Evolutionary conservation across 495 filamentous ascomycete genomes (phyloP), one percentile per base, ranked within the genome.

Genomic region (Elasticomyces elasticus): DNA sequence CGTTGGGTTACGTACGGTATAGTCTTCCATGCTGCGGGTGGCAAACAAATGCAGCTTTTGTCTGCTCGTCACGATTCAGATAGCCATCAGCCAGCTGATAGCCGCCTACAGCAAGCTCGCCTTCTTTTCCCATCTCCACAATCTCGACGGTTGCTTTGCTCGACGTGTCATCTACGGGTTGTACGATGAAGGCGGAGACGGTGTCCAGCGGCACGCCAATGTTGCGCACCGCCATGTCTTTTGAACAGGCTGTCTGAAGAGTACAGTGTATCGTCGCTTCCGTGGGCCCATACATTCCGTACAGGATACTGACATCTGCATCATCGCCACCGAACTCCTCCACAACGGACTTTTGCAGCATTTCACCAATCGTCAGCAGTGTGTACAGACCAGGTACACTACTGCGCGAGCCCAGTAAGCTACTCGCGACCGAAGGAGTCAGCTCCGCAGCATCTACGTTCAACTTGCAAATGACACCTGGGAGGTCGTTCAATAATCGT

Each of bases 231-330:
- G 70, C 67, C n/a, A 74, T 74, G n/a, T 64, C 51, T 9, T 64
- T 60, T 17, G 52, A 51, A 60, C 83, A 77, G 26, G 67, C 51
- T 1, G 70, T 63, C 45, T 78, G 75, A 6, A 82, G 62, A 5
- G 80, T 84, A 62, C 82, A 85, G 55, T 94, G 88, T 42, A 94
- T 89, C 0, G 87, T 75, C 13, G 85, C 84, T 68, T 92, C 87
- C 0, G 87, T 92, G 11, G 88, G 88, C 0, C 87, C 87, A 61
- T 94, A 94, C 87, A 91, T 89, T 0, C 79, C 86, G 72, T 84
- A 83, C 0, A 94, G 75, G 26, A 90, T 77, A 10, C 76, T 71
- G 9, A 57, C 49, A 2, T 49, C 31, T 7, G 56, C 51, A 20
- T 57, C 49, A 7, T 66, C 66, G 30, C 69, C 63, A 1, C 83